Percentiles rank a stretch among this genome's conserved stretches.
These are phyloP conservation scores for Smittium culicis DNA, from an alignment of 371 early-diverging fungal species.

Conservation along the genomic window DNA sequence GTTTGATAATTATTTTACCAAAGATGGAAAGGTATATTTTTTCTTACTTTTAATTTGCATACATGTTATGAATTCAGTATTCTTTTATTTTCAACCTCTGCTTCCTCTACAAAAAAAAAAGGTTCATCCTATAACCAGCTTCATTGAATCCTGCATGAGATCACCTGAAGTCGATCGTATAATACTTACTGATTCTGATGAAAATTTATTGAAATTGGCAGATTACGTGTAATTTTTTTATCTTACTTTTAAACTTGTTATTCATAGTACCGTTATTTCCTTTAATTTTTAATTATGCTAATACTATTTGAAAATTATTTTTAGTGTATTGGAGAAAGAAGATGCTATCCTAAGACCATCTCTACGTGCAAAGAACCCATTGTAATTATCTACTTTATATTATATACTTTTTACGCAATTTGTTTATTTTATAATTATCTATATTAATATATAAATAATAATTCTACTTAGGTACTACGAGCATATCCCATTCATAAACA, in stretches of 20 bases:
- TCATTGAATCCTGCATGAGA: background rate
- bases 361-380: background rate
- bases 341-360: background rate
- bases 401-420: too few species aligned
- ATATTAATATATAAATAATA: too few species aligned
- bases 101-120: too few species aligned
- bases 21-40: too few species aligned
- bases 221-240: background rate
- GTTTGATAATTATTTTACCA: background rate
- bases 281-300: background rate
- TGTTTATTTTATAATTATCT: too few species aligned
- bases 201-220: background rate
- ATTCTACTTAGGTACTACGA: too few species aligned
- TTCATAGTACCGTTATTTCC: background rate
- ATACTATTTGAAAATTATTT: background rate
- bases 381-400: too few species aligned
- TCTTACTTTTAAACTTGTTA: background rate
- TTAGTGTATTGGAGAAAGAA: slow-evolving; percentile 1
- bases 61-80: too few species aligned
- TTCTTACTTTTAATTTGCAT: too few species aligned
- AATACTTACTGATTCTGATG: background rate
- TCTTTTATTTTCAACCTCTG: too few species aligned
- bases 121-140: slow-evolving; percentile 2
- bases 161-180: background rate
- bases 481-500: background rate